Percentiles rank a stretch among this genome's conserved stretches.
Evolutionary conservation across 139 green algal genomes (phyloP).

Genomic region (Chlamydomonas asymmetrica): DNA sequence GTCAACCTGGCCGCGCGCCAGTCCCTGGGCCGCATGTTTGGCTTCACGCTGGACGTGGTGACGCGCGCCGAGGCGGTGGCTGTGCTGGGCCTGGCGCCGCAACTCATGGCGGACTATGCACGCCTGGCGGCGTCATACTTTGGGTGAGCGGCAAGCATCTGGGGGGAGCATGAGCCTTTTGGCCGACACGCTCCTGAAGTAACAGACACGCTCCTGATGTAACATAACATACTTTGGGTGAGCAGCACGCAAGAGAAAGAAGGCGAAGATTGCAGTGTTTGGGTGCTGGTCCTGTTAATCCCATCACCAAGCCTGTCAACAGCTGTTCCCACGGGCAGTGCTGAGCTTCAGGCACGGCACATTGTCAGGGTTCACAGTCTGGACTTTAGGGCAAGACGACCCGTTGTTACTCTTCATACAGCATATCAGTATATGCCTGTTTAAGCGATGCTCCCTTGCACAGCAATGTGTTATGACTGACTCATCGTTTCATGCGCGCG

Average conservation of each 20-base stretch:
- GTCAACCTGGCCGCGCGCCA: conserved; percentile 29
- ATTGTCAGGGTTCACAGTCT: neutral
- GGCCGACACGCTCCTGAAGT: too few relatives aligned
- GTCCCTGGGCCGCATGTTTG: conserved; percentile 41
- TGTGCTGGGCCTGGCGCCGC: conserved; percentile 27
- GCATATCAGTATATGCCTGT: neutral
- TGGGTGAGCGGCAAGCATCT: conserved; percentile 8
- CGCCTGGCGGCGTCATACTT: conserved; percentile 31
- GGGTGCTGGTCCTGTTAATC: too few relatives aligned
- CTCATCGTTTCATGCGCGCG: too few relatives aligned
- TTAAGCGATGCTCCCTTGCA: too few relatives aligned
- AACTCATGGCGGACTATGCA: conserved; percentile 18
- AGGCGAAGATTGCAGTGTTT: too few relatives aligned
- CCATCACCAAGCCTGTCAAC: too few relatives aligned
- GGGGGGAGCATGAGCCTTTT: too few relatives aligned
- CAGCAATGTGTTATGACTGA: too few relatives aligned
- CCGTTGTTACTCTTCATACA: neutral
- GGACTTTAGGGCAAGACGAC: neutral
- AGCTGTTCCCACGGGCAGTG: too few relatives aligned
- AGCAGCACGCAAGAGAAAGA: too few relatives aligned
- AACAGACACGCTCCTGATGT: too few relatives aligned
- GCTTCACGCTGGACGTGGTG: conserved; percentile 39
- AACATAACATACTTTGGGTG: conserved; percentile 1
- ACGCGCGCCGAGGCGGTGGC: conserved; percentile 26
- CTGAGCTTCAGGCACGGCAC: neutral